Conservation (phyloP, 768 basidiomycete species). For the Leucosporidium creatinivorum region DNA sequence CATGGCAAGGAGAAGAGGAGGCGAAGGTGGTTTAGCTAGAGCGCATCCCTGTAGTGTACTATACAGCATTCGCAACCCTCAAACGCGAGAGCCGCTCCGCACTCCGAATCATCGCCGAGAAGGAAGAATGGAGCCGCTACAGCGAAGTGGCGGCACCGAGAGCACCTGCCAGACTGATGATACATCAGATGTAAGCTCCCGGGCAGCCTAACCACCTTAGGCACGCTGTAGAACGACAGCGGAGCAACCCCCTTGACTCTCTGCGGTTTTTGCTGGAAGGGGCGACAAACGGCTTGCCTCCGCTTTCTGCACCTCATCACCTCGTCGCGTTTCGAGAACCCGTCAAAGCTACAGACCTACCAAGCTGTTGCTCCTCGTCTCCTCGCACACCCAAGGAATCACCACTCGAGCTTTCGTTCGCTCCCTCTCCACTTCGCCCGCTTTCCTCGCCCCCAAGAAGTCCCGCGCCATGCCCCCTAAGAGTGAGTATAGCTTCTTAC, state of each 20-base stretch:
- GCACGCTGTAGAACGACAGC: neutral
- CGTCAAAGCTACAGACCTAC: no score
- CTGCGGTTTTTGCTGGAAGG: neutral
- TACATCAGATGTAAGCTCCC: no score
- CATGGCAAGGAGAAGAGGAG: no score
- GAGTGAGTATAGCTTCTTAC: constrained; percentile 2
- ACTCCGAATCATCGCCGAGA: no score
- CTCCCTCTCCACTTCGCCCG: neutral
- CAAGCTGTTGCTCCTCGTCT: constrained; percentile 8
- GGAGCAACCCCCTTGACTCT: neutral
- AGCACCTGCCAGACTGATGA: neutral
- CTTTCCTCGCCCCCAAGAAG: constrained; percentile 7
- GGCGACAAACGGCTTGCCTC: neutral
- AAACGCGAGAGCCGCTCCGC: no score
- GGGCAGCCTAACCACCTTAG: neutral
- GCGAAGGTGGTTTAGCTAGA: no score
- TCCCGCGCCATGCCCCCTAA: constrained; percentile 27
- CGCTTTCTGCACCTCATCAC: neutral
- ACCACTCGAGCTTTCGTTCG: neutral
- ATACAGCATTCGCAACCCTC: no score
- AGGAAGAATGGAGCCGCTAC: no score
- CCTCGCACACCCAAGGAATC: neutral
- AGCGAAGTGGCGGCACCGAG: no score
- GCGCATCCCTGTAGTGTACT: no score
- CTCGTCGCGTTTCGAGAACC: neutral